Base-by-base conservation (phyloP, 768 basidiomycete species). In the Collybia sp. region DNA sequence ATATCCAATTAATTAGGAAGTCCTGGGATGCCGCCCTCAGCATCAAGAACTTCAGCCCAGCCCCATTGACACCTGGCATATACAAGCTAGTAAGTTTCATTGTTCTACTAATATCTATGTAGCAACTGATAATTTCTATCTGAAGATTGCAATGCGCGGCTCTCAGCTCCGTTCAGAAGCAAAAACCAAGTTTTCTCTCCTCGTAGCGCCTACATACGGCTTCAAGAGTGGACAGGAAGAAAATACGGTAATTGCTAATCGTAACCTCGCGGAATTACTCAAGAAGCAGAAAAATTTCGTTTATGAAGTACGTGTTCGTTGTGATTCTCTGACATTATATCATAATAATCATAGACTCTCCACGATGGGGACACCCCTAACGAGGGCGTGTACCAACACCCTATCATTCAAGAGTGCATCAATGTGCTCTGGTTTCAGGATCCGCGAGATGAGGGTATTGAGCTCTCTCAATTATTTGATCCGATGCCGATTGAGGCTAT, bases 351-450 rank as follows among this genome's bases (percentile, higher is more conserved):
- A 10, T 10, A 37, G 35, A 37, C 17, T 6, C 17, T 37, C 6
- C 4, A 10, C 40, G 9, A n/a, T 6, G 30, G 39, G 39, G 17
- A 33, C 6, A 15, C 33, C 48, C 40, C 32, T 30, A 35, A 18
- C 16, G 46, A 47, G 17, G 61, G 61, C 10, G 36, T 64, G 0
- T 65, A 60, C 47, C 51, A 63, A 44, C 44, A 54, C 13, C 31
- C 6, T 0, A 54, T 62, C 18, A 50, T 64, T 13, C 64, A 64
- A 34, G 44, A 44, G 31, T 33, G 41, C 1, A 30, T 57, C 30
- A 63, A 64, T 25, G 13, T 33, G 5, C 51, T 61, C 42, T 64
- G 58, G 58, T 64, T 65, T 40, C 40, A 40, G n/a, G 59, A 63
- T 43, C 45, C 42, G 2, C 46, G 42, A 12, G 55, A 58, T 43